phyloP scores from a whole-genome alignment of 257 asterid genomes.

The Gentiana dahurica region DNA sequence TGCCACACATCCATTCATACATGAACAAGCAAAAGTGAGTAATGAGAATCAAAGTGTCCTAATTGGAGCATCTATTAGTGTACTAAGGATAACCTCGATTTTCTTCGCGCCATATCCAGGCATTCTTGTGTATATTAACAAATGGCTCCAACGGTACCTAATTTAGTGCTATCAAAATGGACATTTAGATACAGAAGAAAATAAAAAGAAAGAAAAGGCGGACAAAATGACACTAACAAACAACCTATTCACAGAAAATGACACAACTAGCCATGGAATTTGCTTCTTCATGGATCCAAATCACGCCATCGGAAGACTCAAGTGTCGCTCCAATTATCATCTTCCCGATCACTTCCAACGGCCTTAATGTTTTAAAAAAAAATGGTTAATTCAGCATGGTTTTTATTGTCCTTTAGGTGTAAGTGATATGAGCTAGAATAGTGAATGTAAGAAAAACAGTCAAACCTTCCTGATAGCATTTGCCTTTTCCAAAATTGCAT shows the following conservation, averaged over 20 bases:
- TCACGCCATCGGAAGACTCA: constrained; percentile 10
- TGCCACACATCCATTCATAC: too few species aligned
- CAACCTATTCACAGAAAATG: constrained; percentile 15
- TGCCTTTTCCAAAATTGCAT: constrained; percentile 81
- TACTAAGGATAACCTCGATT: too few species aligned
- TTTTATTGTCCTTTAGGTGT: not conserved
- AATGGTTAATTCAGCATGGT: not conserved
- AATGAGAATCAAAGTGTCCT: too few species aligned
- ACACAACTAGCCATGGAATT: constrained; percentile 4
- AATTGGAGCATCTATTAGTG: too few species aligned
- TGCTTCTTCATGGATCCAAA: not conserved
- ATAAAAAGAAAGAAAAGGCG: not conserved
- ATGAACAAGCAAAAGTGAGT: too few species aligned
- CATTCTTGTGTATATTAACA: too few species aligned
- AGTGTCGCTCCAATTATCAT: constrained; percentile 40
- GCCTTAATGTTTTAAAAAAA: constrained; percentile 37
- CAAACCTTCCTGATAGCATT: constrained; percentile 84
- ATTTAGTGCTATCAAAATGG: not conserved
- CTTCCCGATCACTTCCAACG: constrained; percentile 79
- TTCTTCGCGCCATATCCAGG: too few species aligned
- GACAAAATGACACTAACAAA: constrained; percentile 10
- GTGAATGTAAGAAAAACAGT: constrained; percentile 14
- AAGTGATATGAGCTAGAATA: not conserved
- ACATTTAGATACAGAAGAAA: constrained; percentile 1
- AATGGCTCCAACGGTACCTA: constrained; percentile 1